These are phyloP conservation scores for Tulasnella sp. DNA, from an alignment of 768 basidiomycete genomes.

Conservation along the genomic window DNA sequence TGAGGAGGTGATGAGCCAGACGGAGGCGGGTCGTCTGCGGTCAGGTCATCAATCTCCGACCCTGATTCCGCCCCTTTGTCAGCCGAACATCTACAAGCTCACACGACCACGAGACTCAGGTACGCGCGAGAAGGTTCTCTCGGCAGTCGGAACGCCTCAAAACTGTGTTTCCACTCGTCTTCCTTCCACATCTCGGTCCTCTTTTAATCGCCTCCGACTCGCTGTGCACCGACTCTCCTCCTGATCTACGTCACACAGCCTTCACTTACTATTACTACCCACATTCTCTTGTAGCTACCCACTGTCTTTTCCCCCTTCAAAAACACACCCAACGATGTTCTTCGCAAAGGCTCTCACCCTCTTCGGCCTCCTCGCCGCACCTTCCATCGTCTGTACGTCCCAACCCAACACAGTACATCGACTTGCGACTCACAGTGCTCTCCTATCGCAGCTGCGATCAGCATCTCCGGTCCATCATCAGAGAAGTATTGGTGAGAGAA, in stretches of 20 bases:
- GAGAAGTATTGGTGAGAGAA: slow-evolving; percentile 44
- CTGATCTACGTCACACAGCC: background rate
- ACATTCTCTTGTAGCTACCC: slow-evolving; percentile 16
- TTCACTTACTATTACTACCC: background rate
- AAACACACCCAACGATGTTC: slow-evolving; percentile 18
- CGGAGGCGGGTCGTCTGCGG: background rate
- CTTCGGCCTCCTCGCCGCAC: background rate
- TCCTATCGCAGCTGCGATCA: slow-evolving; percentile 41
- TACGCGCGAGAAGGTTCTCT: too few species aligned
- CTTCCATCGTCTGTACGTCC: background rate
- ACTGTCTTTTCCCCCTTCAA: background rate
- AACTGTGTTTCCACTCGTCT: background rate
- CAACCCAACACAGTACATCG: background rate
- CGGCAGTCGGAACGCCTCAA: background rate
- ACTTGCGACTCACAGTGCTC: background rate
- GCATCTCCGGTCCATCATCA: slow-evolving; percentile 43
- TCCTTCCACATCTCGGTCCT: background rate
- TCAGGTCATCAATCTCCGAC: background rate
- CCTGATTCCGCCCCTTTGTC: slow-evolving; percentile 16
- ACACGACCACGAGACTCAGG: background rate
- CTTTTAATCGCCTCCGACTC: background rate
- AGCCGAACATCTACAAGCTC: background rate
- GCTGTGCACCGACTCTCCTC: background rate
- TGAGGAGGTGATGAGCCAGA: too few species aligned
- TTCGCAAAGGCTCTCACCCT: slow-evolving; percentile 13